phyloP scores from a whole-genome alignment of 768 basidiomycete species.

The Hygrophoropsis aurantiaca region DNA sequence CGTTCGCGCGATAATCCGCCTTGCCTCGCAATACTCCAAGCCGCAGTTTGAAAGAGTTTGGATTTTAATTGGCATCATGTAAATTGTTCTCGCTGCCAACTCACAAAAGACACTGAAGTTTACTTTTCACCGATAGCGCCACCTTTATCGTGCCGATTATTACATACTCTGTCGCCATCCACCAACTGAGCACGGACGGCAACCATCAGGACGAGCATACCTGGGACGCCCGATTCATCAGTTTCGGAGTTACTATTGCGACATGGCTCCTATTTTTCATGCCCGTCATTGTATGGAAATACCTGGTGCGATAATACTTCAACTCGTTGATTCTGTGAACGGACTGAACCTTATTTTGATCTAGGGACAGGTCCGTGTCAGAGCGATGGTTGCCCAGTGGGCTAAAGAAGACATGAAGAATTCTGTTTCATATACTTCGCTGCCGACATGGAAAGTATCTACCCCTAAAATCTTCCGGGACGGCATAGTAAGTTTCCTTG shows the following conservation, averaged over 20 bases:
- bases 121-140: slow-evolving; percentile 27
- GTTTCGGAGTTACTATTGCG: slow-evolving; percentile 38
- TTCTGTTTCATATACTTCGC: slow-evolving; percentile 17
- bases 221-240: slow-evolving; percentile 36
- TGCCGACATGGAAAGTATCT: slow-evolving; percentile 43
- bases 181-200: slow-evolving; percentile 8
- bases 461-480: slow-evolving; percentile 40
- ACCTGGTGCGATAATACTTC: slow-evolving; percentile 19
- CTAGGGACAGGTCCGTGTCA: slow-evolving; percentile 45
- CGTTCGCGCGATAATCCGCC: slow-evolving; percentile 34
- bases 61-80: slow-evolving; percentile 41
- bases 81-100: slow-evolving; percentile 10
- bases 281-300: slow-evolving; percentile 51
- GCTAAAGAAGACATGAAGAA: slow-evolving; percentile 35
- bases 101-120: too few relatives aligned
- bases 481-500: slow-evolving; percentile 28
- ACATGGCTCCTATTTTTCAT: slow-evolving; percentile 36
- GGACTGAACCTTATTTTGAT: background rate
- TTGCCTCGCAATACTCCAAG: slow-evolving; percentile 41
- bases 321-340: background rate
- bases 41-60: slow-evolving; percentile 46
- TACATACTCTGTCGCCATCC: slow-evolving; percentile 35
- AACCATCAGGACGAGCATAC: slow-evolving; percentile 15
- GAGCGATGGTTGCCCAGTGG: slow-evolving; percentile 39
- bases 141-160: slow-evolving; percentile 39